These are phyloP conservation scores for Blastomyces emzantsi DNA, from an alignment of 2,329 filamentous ascomycete species.

Conservation along the genomic window DNA sequence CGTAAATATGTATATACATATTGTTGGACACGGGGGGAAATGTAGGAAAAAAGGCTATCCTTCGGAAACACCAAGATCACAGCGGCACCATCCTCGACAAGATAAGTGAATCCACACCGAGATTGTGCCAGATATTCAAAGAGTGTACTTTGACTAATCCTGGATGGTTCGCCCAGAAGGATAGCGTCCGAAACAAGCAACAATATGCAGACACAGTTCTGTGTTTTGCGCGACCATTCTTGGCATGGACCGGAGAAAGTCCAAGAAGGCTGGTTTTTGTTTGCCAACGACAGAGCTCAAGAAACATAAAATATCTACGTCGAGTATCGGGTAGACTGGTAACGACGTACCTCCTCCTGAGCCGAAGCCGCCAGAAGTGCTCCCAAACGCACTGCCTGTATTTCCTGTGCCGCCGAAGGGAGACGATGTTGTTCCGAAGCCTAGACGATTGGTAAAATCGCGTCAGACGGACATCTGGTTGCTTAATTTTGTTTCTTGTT, in stretches of 20 bases:
- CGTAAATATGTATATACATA: background rate
- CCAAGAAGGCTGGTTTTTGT: conserved; percentile 1
- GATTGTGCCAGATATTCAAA: background rate
- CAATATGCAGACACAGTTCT: background rate
- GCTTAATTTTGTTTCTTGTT: background rate
- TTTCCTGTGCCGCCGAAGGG: conserved; percentile 29
- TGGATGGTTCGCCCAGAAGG: conserved; percentile 1
- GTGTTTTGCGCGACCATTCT: background rate
- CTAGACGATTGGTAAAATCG: conserved; percentile 20
- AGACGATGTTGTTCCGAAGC: conserved; percentile 30
- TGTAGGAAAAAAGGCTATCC: background rate
- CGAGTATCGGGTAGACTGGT: conserved; percentile 4
- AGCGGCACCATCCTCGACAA: background rate
- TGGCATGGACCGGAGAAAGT: background rate
- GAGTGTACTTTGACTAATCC: background rate
- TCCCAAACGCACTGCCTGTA: conserved; percentile 20
- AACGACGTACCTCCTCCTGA: conserved; percentile 24
- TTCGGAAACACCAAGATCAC: background rate
- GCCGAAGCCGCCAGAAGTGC: conserved; percentile 20
- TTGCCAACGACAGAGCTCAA: background rate
- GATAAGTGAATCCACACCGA: conserved; percentile 1
- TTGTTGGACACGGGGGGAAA: background rate
- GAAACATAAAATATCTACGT: conserved; percentile 1
- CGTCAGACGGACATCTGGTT: conserved; percentile 13
- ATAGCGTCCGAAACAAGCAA: background rate